A percentile compares a stretch with the other conserved stretches of the same genome.
Conservation (phyloP, 2,329 filamentous ascomycete species). For the Colletotrichum sidae region DNA sequence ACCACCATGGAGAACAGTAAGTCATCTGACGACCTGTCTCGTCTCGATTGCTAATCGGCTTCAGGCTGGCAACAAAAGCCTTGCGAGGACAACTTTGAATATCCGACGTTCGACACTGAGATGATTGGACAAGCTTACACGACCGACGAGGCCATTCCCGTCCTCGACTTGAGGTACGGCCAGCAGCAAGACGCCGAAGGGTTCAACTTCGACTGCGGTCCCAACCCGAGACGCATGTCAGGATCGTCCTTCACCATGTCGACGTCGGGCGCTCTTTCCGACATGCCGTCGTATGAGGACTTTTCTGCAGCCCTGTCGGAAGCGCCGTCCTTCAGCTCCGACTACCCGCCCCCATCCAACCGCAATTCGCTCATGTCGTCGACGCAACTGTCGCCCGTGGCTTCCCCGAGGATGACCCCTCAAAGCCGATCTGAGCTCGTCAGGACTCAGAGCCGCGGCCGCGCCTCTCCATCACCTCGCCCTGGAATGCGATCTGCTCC, state of each 20-base stretch:
- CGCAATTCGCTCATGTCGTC: constrained; percentile 78
- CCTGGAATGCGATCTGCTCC: constrained; percentile 76
- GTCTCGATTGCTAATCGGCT: constrained; percentile 24
- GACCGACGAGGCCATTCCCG: constrained; percentile 71
- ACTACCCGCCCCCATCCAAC: constrained; percentile 75
- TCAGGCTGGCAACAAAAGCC: constrained; percentile 63
- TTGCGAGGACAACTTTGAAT: constrained; percentile 67
- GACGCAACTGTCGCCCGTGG: constrained; percentile 78
- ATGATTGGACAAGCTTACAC: constrained; percentile 74
- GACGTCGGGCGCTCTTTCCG: constrained; percentile 72
- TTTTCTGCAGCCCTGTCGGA: constrained; percentile 75
- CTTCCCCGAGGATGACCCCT: constrained; percentile 75
- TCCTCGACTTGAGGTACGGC: constrained; percentile 69
- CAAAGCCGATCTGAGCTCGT: constrained; percentile 72
- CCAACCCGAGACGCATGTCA: constrained; percentile 73
- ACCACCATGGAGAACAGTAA: constrained; percentile 63
- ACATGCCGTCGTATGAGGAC: constrained; percentile 79
- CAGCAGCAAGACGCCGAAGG: constrained; percentile 61
- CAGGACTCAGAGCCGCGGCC: constrained; percentile 73
- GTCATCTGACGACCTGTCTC: constrained; percentile 40
- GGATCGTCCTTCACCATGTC: constrained; percentile 81
- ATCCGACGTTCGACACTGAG: constrained; percentile 67
- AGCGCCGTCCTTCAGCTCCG: constrained; percentile 73
- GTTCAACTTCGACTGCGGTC: constrained; percentile 62
- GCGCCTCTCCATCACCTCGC: constrained; percentile 78